These are phyloP conservation scores for Mollisia scopiformis DNA, from an alignment of 2,329 filamentous ascomycete species.

Conservation along the genomic window DNA sequence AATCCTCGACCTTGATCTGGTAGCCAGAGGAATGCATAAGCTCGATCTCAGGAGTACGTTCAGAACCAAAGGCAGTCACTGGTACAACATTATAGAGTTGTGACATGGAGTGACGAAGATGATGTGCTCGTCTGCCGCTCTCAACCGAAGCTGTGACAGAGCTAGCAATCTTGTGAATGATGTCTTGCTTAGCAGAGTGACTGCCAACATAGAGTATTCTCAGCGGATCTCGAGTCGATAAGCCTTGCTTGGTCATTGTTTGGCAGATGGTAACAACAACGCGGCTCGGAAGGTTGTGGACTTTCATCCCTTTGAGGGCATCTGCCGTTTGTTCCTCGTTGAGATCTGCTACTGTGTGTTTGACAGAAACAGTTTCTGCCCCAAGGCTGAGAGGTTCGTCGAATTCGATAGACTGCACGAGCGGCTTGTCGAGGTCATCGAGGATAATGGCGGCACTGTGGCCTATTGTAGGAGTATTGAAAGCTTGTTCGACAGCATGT, in stretches of 20 bases:
- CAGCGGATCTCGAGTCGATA: constrained; percentile 49
- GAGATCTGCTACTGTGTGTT: constrained; percentile 49
- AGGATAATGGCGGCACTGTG: constrained; percentile 31
- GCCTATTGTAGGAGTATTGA: constrained; percentile 36
- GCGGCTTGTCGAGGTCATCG: constrained; percentile 33
- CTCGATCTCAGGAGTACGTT: constrained; percentile 51
- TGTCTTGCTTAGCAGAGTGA: constrained; percentile 42
- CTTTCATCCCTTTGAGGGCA: constrained; percentile 38
- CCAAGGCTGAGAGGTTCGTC: constrained; percentile 43
- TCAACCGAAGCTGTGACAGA: constrained; percentile 47
- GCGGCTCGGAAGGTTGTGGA: constrained; percentile 40
- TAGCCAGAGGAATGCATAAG: constrained; percentile 54
- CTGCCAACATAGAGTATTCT: constrained; percentile 53
- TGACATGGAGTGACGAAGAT: constrained; percentile 39
- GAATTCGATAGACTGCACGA: constrained; percentile 47
- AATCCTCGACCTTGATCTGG: constrained; percentile 55
- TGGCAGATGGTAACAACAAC: constrained; percentile 49
- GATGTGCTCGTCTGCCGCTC: constrained; percentile 34
- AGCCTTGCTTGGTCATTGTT: constrained; percentile 50
- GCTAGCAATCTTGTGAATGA: constrained; percentile 51
- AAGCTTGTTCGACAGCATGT: constrained; percentile 29
- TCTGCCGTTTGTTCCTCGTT: constrained; percentile 43
- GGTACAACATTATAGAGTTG: constrained; percentile 55
- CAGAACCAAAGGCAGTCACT: constrained; percentile 51
- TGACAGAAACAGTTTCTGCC: constrained; percentile 47